Conservation (phyloP, 371 early-diverging fungal genomes). For the Choanephora cucurbitarum region DNA sequence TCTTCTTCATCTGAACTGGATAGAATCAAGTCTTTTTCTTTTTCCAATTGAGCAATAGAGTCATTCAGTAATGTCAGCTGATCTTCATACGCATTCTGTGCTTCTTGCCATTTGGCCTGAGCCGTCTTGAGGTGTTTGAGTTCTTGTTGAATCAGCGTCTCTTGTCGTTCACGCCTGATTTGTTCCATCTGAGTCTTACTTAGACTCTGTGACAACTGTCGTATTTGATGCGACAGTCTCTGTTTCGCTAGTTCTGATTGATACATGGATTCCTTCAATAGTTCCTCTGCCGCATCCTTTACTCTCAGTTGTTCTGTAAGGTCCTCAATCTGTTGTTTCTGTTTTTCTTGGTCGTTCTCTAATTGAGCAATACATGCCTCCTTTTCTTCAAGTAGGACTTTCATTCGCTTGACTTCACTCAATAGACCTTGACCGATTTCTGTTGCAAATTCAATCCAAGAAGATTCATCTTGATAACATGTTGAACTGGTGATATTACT, state of each 20-base stretch:
- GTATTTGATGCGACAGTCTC: slow-evolving; percentile 42
- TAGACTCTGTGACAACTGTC: slow-evolving; percentile 46
- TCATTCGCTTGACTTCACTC: slow-evolving; percentile 42
- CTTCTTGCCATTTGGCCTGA: slow-evolving; percentile 21
- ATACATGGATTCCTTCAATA: slow-evolving; percentile 41
- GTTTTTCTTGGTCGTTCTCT: slow-evolving; percentile 57
- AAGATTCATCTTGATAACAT: background rate
- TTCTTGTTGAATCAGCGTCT: slow-evolving; percentile 53
- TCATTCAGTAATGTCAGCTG: slow-evolving; percentile 17
- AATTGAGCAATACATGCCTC: slow-evolving; percentile 53
- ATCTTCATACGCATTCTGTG: slow-evolving; percentile 26
- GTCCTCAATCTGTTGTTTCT: slow-evolving; percentile 55
- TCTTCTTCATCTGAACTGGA: background rate
- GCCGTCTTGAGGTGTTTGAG: slow-evolving; percentile 23
- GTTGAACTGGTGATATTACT: too few species aligned
- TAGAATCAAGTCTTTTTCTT: slow-evolving; percentile 20
- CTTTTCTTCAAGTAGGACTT: slow-evolving; percentile 46
- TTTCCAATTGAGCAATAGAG: slow-evolving; percentile 14
- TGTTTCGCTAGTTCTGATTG: slow-evolving; percentile 44
- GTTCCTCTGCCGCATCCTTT: slow-evolving; percentile 48
- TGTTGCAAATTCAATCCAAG: slow-evolving; percentile 36
- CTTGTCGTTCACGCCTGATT: slow-evolving; percentile 47
- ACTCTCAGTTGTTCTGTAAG: slow-evolving; percentile 52
- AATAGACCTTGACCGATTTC: slow-evolving; percentile 49
- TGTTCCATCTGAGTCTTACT: slow-evolving; percentile 50